These are phyloP conservation scores for Linnemannia hyalina DNA, from an alignment of 192 early-diverging fungal genomes.

Conservation along the genomic window DNA sequence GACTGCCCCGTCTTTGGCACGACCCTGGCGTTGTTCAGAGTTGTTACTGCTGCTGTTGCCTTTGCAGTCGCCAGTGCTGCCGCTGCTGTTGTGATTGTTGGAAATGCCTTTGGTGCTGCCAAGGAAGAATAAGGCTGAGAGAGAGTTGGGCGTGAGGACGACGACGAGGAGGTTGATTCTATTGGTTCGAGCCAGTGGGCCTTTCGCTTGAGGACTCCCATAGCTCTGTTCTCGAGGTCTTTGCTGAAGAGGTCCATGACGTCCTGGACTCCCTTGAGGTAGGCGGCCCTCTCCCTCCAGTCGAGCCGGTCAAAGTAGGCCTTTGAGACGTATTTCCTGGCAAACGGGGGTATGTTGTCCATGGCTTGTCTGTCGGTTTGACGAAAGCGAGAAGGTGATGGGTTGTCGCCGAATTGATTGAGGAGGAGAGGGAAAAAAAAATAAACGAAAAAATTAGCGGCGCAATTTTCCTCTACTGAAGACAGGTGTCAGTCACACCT, in stretches of 20 bases:
- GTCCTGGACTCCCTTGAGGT: not conserved
- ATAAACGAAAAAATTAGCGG: not conserved
- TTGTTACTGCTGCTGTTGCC: not conserved
- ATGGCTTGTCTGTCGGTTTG: not conserved
- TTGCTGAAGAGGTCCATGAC: constrained; percentile 2
- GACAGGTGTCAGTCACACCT: no score
- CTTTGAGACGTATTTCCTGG: not conserved
- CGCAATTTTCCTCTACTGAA: not conserved
- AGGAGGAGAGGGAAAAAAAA: not conserved
- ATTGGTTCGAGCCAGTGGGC: constrained; percentile 1
- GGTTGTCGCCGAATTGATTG: not conserved
- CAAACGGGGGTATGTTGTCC: not conserved
- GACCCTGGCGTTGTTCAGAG: not conserved
- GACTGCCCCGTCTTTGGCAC: not conserved
- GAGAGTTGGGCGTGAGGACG: not conserved
- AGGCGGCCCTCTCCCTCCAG: not conserved
- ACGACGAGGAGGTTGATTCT: not conserved
- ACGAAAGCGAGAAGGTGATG: not conserved
- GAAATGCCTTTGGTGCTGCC: not conserved
- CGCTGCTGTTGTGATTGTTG: not conserved
- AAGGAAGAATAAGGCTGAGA: not conserved
- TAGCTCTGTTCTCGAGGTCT: not conserved
- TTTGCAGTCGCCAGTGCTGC: not conserved
- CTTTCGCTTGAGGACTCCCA: not conserved
- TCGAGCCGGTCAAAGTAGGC: not conserved